Percentiles rank a stretch among this genome's conserved stretches.
phyloP scores from a whole-genome alignment of 306 rosid species.

The Dalbergia cultrata region DNA sequence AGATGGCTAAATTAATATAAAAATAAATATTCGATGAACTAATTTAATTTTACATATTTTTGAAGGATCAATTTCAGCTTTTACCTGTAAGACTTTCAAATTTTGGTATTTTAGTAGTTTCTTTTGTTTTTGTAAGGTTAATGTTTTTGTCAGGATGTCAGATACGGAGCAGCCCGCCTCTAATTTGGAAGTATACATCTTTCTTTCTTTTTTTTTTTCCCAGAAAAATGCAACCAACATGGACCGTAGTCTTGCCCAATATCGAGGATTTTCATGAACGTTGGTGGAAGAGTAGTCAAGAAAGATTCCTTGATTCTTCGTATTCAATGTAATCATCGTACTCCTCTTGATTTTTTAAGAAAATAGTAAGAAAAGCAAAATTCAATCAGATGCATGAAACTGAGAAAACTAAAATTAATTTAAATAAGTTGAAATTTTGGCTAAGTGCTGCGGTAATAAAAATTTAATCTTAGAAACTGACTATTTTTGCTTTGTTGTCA shows the following conservation, averaged over 20 bases:
- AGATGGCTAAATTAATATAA: too few relatives aligned
- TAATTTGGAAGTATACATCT: background rate
- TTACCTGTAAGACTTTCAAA: background rate
- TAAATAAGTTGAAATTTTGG: background rate
- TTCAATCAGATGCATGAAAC: background rate
- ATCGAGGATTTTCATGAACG: background rate
- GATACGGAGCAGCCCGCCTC: background rate
- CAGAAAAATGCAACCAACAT: constrained; percentile 11
- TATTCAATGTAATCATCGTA: background rate
- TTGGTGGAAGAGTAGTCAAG: background rate
- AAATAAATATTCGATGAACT: too few relatives aligned
- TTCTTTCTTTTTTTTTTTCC: background rate
- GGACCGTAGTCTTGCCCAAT: background rate
- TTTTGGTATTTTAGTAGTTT: background rate
- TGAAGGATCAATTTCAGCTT: too few relatives aligned
- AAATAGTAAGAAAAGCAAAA: background rate
- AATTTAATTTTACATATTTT: too few relatives aligned
- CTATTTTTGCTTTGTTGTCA: background rate
- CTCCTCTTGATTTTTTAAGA: background rate
- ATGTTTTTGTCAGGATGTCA: background rate
- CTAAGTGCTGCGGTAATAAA: background rate
- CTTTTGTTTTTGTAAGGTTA: background rate
- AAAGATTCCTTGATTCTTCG: background rate
- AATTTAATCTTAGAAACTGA: background rate
- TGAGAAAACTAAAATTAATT: too few relatives aligned